These are phyloP conservation scores for Phallus indusiatus DNA, from an alignment of 768 basidiomycete genomes.

Conservation along the genomic window DNA sequence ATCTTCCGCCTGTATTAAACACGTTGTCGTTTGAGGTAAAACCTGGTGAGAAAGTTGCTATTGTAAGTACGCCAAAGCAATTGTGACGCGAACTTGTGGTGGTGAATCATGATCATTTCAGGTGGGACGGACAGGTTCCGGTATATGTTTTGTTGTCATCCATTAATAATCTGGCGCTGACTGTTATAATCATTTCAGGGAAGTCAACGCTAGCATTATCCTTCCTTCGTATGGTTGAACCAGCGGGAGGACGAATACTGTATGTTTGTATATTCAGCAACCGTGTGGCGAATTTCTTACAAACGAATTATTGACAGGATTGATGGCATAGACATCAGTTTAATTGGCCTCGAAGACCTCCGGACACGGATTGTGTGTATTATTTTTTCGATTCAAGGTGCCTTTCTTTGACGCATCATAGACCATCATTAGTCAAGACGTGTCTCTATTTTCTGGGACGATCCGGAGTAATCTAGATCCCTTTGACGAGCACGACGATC, in stretches of 20 bases:
- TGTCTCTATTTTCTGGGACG: conserved; percentile 64
- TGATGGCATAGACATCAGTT: conserved; percentile 61
- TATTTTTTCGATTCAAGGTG: neutral
- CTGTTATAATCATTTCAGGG: conserved; percentile 23
- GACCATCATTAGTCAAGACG: conserved; percentile 72
- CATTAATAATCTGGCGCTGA: neutral
- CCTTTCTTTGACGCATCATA: conserved; percentile 15
- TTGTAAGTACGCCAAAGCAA: conserved; percentile 31
- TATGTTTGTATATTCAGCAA: conserved; percentile 21
- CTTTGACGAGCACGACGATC: conserved; percentile 43
- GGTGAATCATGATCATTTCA: conserved; percentile 13
- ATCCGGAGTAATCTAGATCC: conserved; percentile 69
- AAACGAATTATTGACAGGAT: conserved; percentile 28
- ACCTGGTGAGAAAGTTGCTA: conserved; percentile 58
- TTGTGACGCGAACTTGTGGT: neutral
- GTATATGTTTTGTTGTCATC: conserved; percentile 17
- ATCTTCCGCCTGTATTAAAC: conserved; percentile 50
- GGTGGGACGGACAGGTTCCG: conserved; percentile 65
- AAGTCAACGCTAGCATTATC: conserved; percentile 51
- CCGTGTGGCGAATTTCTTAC: neutral
- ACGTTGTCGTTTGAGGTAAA: conserved; percentile 48
- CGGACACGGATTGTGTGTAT: conserved; percentile 46
- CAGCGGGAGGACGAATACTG: conserved; percentile 47
- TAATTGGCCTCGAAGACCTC: conserved; percentile 60
- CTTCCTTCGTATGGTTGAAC: conserved; percentile 55